A percentile compares a stretch with the other conserved stretches of the same genome.
Conservation (phyloP, 2,329 filamentous ascomycete genomes). For the Stylonectria norvegica region DNA sequence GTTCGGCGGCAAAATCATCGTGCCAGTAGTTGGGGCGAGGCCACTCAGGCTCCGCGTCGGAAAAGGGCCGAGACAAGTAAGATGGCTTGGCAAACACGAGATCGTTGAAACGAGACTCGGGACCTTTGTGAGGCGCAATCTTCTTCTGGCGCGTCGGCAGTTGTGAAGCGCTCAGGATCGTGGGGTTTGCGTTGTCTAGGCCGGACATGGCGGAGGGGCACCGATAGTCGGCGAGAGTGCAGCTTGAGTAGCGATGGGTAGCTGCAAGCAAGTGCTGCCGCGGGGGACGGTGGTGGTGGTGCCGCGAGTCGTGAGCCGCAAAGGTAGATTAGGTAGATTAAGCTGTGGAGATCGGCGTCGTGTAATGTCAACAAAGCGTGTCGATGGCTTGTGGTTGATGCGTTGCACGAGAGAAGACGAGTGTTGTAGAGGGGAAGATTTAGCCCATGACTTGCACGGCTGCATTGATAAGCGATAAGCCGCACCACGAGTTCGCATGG, state of each 20-base stretch:
- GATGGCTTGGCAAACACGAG: constrained; percentile 45
- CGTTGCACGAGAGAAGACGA: constrained; percentile 15
- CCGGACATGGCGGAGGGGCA: constrained; percentile 24
- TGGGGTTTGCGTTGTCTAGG: constrained; percentile 83
- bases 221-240: constrained; percentile 4
- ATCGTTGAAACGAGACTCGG: constrained; percentile 46
- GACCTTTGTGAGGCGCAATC: constrained; percentile 43
- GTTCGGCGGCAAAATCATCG: constrained; percentile 65
- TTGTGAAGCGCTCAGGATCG: constrained; percentile 82
- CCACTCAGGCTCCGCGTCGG: constrained; percentile 34
- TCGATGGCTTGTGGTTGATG: too few relatives aligned
- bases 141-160: constrained; percentile 71
- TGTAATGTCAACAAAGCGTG: too few relatives aligned
- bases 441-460: constrained; percentile 18
- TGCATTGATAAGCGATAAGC: constrained; percentile 25
- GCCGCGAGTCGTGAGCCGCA: too few relatives aligned
- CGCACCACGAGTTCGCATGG: too few relatives aligned
- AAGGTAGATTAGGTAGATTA: too few relatives aligned
- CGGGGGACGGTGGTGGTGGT: too few relatives aligned
- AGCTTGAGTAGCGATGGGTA: too few relatives aligned
- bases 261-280: too few relatives aligned
- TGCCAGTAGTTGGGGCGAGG: constrained; percentile 39
- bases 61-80: constrained; percentile 41
- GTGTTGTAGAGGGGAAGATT: constrained; percentile 21
- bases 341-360: constrained; percentile 21